Evolutionary conservation across 2,329 filamentous ascomycete species (phyloP).

Genomic region (Dothistroma pini): DNA sequence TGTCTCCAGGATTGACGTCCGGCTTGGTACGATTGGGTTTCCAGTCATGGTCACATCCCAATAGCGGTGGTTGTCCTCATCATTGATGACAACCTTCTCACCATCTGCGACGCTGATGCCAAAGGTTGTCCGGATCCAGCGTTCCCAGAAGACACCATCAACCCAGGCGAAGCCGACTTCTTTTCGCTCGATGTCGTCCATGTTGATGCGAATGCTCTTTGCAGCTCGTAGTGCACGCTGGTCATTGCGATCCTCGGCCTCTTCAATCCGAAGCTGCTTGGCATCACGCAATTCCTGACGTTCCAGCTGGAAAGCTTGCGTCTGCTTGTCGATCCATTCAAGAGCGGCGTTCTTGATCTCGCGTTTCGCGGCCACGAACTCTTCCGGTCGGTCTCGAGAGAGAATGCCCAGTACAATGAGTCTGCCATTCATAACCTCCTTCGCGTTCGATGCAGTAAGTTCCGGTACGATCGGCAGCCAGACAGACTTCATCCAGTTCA

Average conservation of each 20-base stretch:
- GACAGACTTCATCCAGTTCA: constrained; percentile 92
- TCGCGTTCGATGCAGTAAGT: constrained; percentile 83
- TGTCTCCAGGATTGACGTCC: constrained; percentile 88
- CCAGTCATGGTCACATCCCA: constrained; percentile 91
- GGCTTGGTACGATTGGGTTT: constrained; percentile 82
- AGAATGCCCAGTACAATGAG: constrained; percentile 91
- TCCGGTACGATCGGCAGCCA: constrained; percentile 97
- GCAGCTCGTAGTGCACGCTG: constrained; percentile 80
- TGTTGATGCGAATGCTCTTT: constrained; percentile 87
- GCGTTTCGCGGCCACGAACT: constrained; percentile 72
- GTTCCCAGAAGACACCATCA: constrained; percentile 94
- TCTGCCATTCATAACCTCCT: constrained; percentile 92
- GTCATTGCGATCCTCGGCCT: constrained; percentile 90
- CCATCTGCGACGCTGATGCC: constrained; percentile 84
- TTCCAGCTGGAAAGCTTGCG: constrained; percentile 85
- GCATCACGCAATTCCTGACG: constrained; percentile 88
- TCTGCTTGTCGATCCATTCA: constrained; percentile 98
- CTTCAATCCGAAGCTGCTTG: constrained; percentile 93
- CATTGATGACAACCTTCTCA: constrained; percentile 92
- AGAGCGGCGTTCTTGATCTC: constrained; percentile 94
- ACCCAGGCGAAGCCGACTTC: constrained; percentile 97
- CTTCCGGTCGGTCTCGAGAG: constrained; percentile 71
- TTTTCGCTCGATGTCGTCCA: constrained; percentile 81
- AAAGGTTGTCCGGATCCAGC: constrained; percentile 94
- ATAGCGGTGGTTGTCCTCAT: constrained; percentile 90